A percentile compares a stretch with the other conserved stretches of the same genome.
Conservation (phyloP, 495 filamentous ascomycete species). For the Xylaria grammica region DNA sequence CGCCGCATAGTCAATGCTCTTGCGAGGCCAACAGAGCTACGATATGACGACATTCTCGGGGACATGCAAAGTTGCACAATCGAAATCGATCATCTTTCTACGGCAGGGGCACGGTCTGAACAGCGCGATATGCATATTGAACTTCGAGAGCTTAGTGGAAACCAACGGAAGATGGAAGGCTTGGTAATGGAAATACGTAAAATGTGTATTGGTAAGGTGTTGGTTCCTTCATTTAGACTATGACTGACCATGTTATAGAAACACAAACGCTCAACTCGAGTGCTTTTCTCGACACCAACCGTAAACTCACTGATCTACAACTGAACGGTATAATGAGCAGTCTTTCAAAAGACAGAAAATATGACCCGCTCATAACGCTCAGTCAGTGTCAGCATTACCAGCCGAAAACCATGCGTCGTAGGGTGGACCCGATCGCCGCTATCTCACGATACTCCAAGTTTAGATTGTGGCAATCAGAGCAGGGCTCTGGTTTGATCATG, state of each 20-base stretch:
- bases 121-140: neutral
- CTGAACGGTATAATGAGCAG: neutral
- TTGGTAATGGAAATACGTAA: neutral
- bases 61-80: conserved; percentile 4
- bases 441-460: neutral
- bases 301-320: neutral
- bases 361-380: neutral
- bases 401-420: neutral
- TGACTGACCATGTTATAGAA: neutral
- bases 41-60: conserved; percentile 10
- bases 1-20: neutral
- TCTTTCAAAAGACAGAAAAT: neutral
- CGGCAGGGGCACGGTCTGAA: neutral
- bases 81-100: neutral
- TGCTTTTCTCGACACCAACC: neutral
- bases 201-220: neutral
- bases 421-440: neutral
- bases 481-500: neutral
- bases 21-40: neutral
- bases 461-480: neutral
- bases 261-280: neutral
- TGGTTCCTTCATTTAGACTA: neutral
- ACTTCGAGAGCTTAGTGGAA: neutral
- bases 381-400: neutral
- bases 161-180: neutral